Base-by-base conservation (phyloP, 2,329 filamentous ascomycete genomes). In the Gaeumannomyces tritici region DNA sequence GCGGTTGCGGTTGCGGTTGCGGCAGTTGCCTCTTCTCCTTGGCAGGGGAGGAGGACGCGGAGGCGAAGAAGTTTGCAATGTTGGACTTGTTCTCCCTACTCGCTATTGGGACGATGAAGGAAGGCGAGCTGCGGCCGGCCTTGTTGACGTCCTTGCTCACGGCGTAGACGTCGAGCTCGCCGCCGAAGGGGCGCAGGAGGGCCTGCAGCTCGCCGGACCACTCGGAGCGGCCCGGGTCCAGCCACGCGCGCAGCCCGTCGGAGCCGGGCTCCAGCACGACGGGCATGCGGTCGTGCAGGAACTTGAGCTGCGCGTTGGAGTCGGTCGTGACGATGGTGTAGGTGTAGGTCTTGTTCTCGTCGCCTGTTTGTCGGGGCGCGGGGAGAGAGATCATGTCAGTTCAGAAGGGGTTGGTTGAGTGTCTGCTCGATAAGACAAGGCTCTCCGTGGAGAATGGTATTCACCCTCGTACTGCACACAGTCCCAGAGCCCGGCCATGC, bases 291-390 rank as follows among this genome's bases (percentile, higher is more conserved):
- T 96, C 89, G 72, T 99, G 95, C 24, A 99, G 79, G 67, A 96
- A 98, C 31, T 81, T 86, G 59, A 98, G 80, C 72, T 93, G 89
- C 65, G 87, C 80, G 69, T 93, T 96, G 9, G 91, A 90, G 64
- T 88, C 83, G 1, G 93, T 98, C 1, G 95, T 99, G 73, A 98
- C 93, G 71, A 99, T 86, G 1, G 93, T 93, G 74, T 96, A 99
- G 0, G 91, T 96, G 72, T 93, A 97, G 6, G 86, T 76, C 72
- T 88, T 90, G 65, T 90, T 82, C 3, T 85, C 80, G 2, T 83
- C 82, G 60, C 82, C 85, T 72, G 57, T 31, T 9, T 9, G 29
- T n/a, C 29, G 29, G 29, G 29, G 29, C 29, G 29, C 4, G 29
- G 29, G 4, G 4, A 31, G 9, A 5, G 24, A 13, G 33, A 28